Base-by-base conservation (phyloP, 371 early-diverging fungal species). In the Sporodiniella umbellata region DNA sequence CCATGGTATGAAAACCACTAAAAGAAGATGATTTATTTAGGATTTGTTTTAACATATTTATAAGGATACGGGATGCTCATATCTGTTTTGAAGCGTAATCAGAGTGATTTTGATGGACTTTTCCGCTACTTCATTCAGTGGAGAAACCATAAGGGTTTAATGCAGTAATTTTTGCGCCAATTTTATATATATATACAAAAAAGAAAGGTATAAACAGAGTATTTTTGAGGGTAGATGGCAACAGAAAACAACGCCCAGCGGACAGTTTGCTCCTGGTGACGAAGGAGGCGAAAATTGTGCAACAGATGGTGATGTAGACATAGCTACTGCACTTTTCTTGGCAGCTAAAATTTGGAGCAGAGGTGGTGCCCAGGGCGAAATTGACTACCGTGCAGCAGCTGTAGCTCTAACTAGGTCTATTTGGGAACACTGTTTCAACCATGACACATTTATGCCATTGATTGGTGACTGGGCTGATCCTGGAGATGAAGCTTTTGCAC, bases 401-500 rank as follows among this genome's bases (percentile, higher is more conserved):
- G 33, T 64, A 6, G 59, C 66, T 7, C 53, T 81, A 17, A 66
- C 71, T 40, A 75, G 63, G 2, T 67, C 68, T 19, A 78, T 84
- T 24, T 77, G 72, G 59, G 64, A 80, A 17, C 71, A 80, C 37
- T 79, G 79, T 39, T 70, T 84, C 47, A 72, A 84, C 42, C 79
- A 73, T 40, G 45, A 68, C 15, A 84, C 81, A 2, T 70, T 62
- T 42, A 76, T 80, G 79, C 79, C 81, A 0, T 51, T 79, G 12
- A 54, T 84, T 18, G 84, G 84, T 15, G 84, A 84, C 45, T 84
- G 84, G 84, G 81, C 79, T 22, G 70, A 75, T 35, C 68, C 64
- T 28, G 80, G 79, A n/a, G 76, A 77, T 42, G 80, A 81, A 24
- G 75, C 69, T 17, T 64, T 70, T 30, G 54, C 66, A 24, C 66